Evolutionary conservation across 2,329 filamentous ascomycete genomes (phyloP), one percentile per base, ranked within the genome.

Genomic region (Kalaharituber pfeilii): DNA sequence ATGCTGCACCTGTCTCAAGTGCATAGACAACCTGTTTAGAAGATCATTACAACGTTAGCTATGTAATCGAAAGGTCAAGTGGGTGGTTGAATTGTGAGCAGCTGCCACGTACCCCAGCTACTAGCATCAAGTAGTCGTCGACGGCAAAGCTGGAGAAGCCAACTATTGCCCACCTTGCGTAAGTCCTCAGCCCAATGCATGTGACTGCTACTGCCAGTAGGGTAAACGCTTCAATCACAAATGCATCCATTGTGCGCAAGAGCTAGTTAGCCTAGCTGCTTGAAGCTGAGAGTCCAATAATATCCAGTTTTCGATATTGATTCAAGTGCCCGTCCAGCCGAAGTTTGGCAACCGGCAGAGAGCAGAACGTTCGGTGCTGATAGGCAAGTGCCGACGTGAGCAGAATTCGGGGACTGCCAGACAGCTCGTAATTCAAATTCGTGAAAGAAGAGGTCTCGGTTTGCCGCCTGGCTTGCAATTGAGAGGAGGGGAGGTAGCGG

Each of bases 101-200:
- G n/a, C n/a, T n/a, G n/a, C n/a, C n/a, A 63, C 72, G 62, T 64
- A 79, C 74, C 56, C 70, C 70, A 4, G 73, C 76, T 18, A 77
- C n/a, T 45, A 73, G 65, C 66, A 79, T 77, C 27, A 81, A 62
- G 60, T 76, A 79, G 57, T 82, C 79, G 63, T 81, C 78, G 1
- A 71, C 68, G 59, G 72, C 69, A 53, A 81, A 71, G n/a, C 70
- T 69, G 53, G 65, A 67, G 33, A 72, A 66, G 13, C 78, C 77
- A 1, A 73, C 71, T 9, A 68, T 65, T 28, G 64, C 68, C 59
- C 73, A 67, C 49, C 78, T 69, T 8, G 75, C 70, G 51, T 70
- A 72, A 1, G 72, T 71, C 28, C 78, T 71, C 9, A 80, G 3
- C 3, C 42, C 42, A 25, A 47, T 47, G 3, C 13, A 11, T 22